phyloP scores from a whole-genome alignment of 164 flowering plant species.

The Magnolia changhungtana region DNA sequence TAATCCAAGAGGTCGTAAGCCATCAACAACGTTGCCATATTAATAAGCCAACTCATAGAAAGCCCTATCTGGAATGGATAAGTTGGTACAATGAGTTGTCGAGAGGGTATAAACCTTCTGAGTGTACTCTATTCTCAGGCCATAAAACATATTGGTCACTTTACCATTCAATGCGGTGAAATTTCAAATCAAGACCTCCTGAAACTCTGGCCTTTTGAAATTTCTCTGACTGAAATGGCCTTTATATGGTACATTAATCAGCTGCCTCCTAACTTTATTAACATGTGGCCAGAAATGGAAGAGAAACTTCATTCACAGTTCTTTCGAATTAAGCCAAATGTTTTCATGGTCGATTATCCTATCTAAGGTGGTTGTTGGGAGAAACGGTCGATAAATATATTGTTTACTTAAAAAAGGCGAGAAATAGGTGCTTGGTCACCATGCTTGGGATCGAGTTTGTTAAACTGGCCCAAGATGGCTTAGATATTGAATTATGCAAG shows the following conservation, averaged over 20 bases:
- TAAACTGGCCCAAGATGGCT: no score
- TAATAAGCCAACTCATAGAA: no score
- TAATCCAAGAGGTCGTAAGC: no score
- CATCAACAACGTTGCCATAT: no score
- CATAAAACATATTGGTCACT: not conserved
- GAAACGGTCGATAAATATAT: not conserved
- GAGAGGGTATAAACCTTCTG: not conserved
- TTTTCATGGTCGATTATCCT: not conserved
- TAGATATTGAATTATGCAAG: no score
- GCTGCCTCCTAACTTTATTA: not conserved
- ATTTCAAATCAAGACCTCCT: not conserved
- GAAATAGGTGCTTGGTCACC: no score
- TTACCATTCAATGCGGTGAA: not conserved
- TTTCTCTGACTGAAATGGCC: not conserved
- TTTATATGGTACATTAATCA: not conserved
- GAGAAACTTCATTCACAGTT: not conserved
- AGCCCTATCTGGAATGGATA: no score
- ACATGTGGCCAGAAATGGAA: not conserved
- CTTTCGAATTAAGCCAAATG: not conserved
- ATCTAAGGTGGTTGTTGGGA: not conserved
- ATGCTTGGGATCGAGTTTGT: no score
- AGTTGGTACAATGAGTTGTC: not conserved
- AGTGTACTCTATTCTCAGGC: not conserved
- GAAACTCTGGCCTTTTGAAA: not conserved
- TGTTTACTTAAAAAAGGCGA: no score